Conservation (phyloP, 305 asterid species). For the Plantago coronopus region DNA sequence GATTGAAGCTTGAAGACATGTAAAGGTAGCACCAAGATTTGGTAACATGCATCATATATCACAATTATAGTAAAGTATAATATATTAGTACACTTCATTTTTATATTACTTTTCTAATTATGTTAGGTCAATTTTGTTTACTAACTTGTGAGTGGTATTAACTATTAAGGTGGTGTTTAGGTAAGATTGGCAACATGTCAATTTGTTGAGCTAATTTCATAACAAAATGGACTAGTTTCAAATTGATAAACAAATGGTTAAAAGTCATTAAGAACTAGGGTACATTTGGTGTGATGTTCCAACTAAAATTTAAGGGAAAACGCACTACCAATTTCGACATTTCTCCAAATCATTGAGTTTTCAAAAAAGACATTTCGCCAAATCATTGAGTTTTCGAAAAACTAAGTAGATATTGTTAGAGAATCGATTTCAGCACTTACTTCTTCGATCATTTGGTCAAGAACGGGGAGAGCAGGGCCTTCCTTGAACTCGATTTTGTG, state of each 20-base stretch:
- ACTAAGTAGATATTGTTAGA: no score
- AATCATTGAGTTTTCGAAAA: no score
- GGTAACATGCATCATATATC: no score
- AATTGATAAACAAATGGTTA: not conserved
- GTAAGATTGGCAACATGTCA: constrained; percentile 1
- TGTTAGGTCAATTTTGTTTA: not conserved
- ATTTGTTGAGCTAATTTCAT: not conserved
- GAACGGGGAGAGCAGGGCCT: constrained; percentile 89
- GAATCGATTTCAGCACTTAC: constrained; percentile 25
- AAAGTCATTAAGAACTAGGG: not conserved
- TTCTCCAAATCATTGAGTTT: no score
- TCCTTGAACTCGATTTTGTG: constrained; percentile 81
- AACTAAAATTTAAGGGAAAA: not conserved
- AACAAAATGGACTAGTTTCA: no score
- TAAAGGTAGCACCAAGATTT: no score
- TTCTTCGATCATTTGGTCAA: constrained; percentile 63
- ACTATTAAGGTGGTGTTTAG: not conserved
- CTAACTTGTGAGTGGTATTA: not conserved
- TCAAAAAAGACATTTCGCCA: no score
- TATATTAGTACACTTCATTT: no score
- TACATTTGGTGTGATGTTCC: not conserved
- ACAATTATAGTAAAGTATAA: no score
- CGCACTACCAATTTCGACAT: no score
- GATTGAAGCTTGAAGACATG: no score
- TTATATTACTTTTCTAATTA: not conserved